Conservation (phyloP, 2,329 filamentous ascomycete genomes). For the Alternaria sp. region DNA sequence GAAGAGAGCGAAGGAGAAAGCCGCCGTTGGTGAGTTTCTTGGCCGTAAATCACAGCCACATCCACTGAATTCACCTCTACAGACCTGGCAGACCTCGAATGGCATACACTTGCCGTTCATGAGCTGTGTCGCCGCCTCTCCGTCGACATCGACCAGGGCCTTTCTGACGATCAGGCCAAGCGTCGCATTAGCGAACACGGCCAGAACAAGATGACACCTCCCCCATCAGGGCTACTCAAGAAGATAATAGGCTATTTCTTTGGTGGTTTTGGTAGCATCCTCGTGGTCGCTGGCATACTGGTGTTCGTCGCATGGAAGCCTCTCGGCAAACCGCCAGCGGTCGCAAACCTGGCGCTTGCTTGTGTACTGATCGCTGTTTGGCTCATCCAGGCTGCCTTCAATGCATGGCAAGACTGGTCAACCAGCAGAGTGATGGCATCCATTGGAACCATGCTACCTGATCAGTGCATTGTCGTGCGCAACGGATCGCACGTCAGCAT, state of each 20-base stretch:
- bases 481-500: constrained; percentile 61
- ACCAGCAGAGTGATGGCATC: constrained; percentile 78
- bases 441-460: constrained; percentile 81
- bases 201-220: constrained; percentile 69
- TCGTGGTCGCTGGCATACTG: constrained; percentile 71
- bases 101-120: constrained; percentile 67
- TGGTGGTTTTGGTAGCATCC: constrained; percentile 75
- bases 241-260: constrained; percentile 75
- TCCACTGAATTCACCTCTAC: constrained; percentile 15
- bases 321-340: constrained; percentile 72
- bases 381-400: constrained; percentile 60
- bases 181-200: constrained; percentile 67
- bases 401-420: constrained; percentile 75
- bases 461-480: constrained; percentile 70
- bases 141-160: constrained; percentile 63
- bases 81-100: constrained; percentile 64
- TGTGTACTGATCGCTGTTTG: constrained; percentile 77
- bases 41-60: background rate
- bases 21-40: constrained; percentile 37
- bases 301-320: constrained; percentile 81
- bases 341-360: constrained; percentile 74
- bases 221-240: constrained; percentile 65
- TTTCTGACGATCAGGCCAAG: constrained; percentile 65
- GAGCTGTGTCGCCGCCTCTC: constrained; percentile 67
- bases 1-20: constrained; percentile 44